Base-by-base conservation (phyloP, 768 basidiomycete genomes). In the Phlegmacium glaucopus region DNA sequence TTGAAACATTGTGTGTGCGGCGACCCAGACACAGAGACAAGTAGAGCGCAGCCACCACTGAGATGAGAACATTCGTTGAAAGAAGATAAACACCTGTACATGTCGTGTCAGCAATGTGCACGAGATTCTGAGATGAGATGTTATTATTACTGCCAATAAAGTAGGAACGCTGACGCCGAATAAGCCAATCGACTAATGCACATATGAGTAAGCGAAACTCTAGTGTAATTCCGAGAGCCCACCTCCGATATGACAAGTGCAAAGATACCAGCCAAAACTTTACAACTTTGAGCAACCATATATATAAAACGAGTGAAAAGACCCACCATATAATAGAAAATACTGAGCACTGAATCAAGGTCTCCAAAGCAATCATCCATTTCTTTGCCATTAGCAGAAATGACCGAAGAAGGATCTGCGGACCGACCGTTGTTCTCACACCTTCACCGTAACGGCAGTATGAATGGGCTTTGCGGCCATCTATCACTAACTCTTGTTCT, bases 231-330 rank as follows among this genome's bases (percentile, higher is more conserved):
- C 28, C 26, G n/a, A 30, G 17, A 8, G 57, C 62, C 37, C 42
- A 68, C 69, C 39, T 39, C 66, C 67, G 38, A 71, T 49, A 22
- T 68, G 53, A 48, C 67, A 60, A 4, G 60, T 65, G 38, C 55
- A 53, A 11, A 66, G 46, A 52, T 67, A 69, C 67, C 64, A 69
- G 41, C 66, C 60, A 51, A 61, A 69, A 30, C 70, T 71, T 22
- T 26, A 25, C 17, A 43, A 18, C 15, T 9, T 27, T 27, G 42
- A 17, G 39, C 16, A 40, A 30, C 46, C 16, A 9, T 42, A 34
- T 5, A n/a, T 18, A 29, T 26, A 30, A 8, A 39, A 16, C 5
- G 9, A 12, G 2, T 38, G 37, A 29, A 34, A 6, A 25, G 35
- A 58, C 60, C 36, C 42, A 68, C 67, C 54, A 45, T 37, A 66